Conservation (phyloP, 306 rosid genomes). For the Cicer bijugum region DNA sequence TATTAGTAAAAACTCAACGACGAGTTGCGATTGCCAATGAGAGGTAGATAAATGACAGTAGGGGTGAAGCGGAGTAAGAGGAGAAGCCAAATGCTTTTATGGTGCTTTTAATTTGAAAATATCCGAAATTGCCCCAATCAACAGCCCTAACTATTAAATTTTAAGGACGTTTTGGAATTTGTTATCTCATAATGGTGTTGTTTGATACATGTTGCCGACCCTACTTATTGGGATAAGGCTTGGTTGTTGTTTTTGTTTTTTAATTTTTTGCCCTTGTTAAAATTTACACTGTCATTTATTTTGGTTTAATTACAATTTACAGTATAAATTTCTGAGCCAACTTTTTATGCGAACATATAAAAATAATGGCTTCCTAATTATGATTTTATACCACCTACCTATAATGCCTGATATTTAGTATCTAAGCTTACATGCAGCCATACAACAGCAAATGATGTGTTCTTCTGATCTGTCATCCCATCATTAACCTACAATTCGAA, state of each 20-base stretch:
- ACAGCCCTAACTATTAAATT: not conserved
- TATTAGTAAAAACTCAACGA: not conserved
- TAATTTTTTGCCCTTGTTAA: conserved; percentile 17
- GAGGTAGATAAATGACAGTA: not conserved
- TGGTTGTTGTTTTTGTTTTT: not conserved
- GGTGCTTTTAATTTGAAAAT: not conserved
- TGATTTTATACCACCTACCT: conserved; percentile 8
- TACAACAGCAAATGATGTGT: conserved; percentile 10
- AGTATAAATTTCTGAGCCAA: not conserved
- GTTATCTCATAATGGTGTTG: too few relatives aligned
- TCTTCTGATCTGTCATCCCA: conserved; percentile 21
- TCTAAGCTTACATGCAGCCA: not conserved
- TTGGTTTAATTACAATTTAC: not conserved
- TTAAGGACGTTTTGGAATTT: too few relatives aligned
- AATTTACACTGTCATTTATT: not conserved
- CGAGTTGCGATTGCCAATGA: not conserved
- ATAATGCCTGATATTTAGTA: not conserved
- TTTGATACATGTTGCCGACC: too few relatives aligned
- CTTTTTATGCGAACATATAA: not conserved
- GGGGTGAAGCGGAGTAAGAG: not conserved
- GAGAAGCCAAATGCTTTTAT: not conserved
- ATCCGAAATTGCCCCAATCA: not conserved
- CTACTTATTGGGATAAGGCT: too few relatives aligned
- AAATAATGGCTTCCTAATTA: conserved; percentile 26
- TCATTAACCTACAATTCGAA: conserved; percentile 12